A percentile compares a stretch with the other conserved stretches of the same genome.
Conservation (phyloP, 805 yeast genomes). For the Candida boidinii region DNA sequence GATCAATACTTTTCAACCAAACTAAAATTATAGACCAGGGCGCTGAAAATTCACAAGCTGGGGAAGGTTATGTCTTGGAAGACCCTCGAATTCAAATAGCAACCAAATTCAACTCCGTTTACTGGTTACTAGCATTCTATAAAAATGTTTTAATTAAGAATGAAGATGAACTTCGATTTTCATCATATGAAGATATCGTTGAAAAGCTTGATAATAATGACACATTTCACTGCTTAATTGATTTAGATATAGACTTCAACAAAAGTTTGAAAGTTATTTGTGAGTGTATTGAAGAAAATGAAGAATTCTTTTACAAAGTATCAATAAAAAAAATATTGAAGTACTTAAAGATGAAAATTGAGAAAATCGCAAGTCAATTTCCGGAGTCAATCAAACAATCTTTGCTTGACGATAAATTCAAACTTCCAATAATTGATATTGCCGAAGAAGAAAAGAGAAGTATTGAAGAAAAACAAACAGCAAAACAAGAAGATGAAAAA, state of each 20-base stretch:
- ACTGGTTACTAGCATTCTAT: conserved; percentile 30
- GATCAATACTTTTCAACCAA: conserved; percentile 27
- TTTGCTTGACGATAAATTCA: conserved; percentile 18
- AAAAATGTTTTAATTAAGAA: conserved; percentile 18
- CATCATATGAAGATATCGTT: conserved; percentile 35
- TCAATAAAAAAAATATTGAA: conserved; percentile 28
- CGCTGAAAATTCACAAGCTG: too few relatives aligned
- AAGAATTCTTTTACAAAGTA: conserved; percentile 36
- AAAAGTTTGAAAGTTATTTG: conserved; percentile 24
- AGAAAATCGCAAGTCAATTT: conserved; percentile 25
- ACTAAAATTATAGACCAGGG: conserved; percentile 5
- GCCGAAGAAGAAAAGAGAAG: conserved; percentile 2
- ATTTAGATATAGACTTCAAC: conserved; percentile 18
- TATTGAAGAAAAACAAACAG: not conserved
- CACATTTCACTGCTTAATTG: conserved; percentile 10
- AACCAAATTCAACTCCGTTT: conserved; percentile 31
- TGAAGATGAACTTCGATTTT: conserved; percentile 16
- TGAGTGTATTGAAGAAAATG: conserved; percentile 34
- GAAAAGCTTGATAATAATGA: conserved; percentile 21
- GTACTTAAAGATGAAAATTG: conserved; percentile 31
- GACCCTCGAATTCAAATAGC: conserved; percentile 30
- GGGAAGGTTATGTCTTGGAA: conserved; percentile 34
- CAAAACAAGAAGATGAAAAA: conserved; percentile 16
- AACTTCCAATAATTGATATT: conserved; percentile 2
- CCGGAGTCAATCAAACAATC: conserved; percentile 25